Evolutionary conservation across 2,329 filamentous ascomycete genomes (phyloP).

Genomic region (Aspergillus sp.): DNA sequence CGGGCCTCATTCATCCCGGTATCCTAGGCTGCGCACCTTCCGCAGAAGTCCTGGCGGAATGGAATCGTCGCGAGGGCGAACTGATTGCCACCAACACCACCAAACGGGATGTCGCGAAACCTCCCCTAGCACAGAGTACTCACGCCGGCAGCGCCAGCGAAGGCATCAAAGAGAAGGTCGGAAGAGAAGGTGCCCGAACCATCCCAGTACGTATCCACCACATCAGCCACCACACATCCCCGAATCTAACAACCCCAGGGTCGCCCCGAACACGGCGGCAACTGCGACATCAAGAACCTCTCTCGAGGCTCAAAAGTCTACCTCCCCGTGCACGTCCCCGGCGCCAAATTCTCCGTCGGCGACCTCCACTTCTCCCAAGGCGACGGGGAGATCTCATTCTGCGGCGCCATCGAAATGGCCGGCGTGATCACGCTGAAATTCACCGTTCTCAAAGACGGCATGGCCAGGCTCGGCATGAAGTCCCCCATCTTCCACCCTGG

Average conservation of each 20-base stretch:
- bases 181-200: constrained; percentile 76
- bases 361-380: constrained; percentile 87
- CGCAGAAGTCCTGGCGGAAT: constrained; percentile 70
- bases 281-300: constrained; percentile 89
- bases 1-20: constrained; percentile 86
- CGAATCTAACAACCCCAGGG: constrained; percentile 41
- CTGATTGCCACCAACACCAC: constrained; percentile 68
- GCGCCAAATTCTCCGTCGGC: constrained; percentile 87
- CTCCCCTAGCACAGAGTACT: constrained; percentile 68
- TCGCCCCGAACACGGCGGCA: constrained; percentile 82
- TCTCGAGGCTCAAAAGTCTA: constrained; percentile 78
- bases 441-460: constrained; percentile 78
- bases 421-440: constrained; percentile 89
- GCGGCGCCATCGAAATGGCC: constrained; percentile 91
- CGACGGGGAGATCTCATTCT: constrained; percentile 88
- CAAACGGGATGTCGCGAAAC: constrained; percentile 71
- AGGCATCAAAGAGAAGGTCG: constrained; percentile 65
- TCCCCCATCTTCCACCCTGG: constrained; percentile 83
- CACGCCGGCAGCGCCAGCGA: constrained; percentile 68
- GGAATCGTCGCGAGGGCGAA: constrained; percentile 81
- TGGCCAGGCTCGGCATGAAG: constrained; percentile 72
- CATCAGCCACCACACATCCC: neutral
- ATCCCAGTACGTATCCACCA: constrained; percentile 59
- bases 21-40: constrained; percentile 89
- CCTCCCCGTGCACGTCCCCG: constrained; percentile 79